Percentiles rank a stretch among this genome's conserved stretches.
Conservation (phyloP, 2,329 filamentous ascomycete genomes). For the Curvularia sp. region DNA sequence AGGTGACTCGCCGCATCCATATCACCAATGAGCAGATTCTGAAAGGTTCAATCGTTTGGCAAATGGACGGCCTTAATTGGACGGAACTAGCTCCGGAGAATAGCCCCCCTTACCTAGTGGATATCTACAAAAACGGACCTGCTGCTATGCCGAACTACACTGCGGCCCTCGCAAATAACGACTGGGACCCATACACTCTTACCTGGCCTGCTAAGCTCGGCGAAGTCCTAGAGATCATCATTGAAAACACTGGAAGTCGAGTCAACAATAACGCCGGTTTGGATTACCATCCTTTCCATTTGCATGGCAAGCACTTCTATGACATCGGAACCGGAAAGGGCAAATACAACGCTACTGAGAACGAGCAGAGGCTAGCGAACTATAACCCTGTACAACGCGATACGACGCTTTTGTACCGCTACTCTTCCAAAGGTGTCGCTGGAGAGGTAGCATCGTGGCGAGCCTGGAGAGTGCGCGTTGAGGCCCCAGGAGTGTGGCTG, state of each 20-base stretch:
- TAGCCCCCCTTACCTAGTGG: constrained; percentile 58
- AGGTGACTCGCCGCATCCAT: constrained; percentile 47
- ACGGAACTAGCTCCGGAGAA: constrained; percentile 21
- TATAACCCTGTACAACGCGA: constrained; percentile 54
- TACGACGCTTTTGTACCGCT: constrained; percentile 64
- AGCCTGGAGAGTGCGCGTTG: constrained; percentile 64
- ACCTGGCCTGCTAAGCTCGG: constrained; percentile 63
- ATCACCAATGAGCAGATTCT: constrained; percentile 35
- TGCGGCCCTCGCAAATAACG: constrained; percentile 57
- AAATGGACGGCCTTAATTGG: constrained; percentile 32
- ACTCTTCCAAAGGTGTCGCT: constrained; percentile 52
- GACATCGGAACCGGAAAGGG: constrained; percentile 63
- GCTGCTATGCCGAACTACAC: constrained; percentile 60
- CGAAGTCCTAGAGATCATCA: constrained; percentile 64
- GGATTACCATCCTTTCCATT: constrained; percentile 61
- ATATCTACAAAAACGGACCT: constrained; percentile 59
- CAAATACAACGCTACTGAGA: constrained; percentile 58
- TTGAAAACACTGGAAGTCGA: constrained; percentile 47
- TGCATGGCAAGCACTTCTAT: constrained; percentile 62
- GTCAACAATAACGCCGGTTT: constrained; percentile 31
- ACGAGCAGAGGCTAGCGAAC: constrained; percentile 53
- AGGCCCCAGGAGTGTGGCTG: constrained; percentile 65
- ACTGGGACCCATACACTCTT: constrained; percentile 61
- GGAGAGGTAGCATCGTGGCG: constrained; percentile 63
- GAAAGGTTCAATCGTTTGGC: constrained; percentile 33